Base-by-base conservation (phyloP, 495 filamentous ascomycete species). In the Podospora australis region DNA sequence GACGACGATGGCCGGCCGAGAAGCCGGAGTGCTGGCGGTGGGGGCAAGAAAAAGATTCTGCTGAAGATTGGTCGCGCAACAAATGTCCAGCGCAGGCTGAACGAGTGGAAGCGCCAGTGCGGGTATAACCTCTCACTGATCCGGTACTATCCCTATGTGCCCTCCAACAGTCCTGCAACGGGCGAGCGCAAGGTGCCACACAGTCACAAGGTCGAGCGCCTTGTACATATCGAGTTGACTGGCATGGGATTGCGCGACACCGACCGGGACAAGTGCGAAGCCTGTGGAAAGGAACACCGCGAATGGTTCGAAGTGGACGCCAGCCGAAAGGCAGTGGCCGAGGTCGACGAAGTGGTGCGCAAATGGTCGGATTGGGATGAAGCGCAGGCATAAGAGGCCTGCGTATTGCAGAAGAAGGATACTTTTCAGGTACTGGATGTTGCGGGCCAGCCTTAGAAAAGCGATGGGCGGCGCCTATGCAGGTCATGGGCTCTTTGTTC, bases 281-380 rank as follows among this genome's bases (percentile, higher is more conserved):
- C 78, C 6, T 99, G 92, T 62, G 90, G 90, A 9, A 88, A 82
- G 64, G 83, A 87, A 55, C 94, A 99, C 67, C 72, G 81, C 29
- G 92, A 99, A 65, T 99, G 92, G 92, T 97, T 99, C 65, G 90
- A 92, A 65, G 80, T 97, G 6, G 80, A 87, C 43, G 89, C 87
- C 2, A 79, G 68, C 14, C 78, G 82, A 56, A 72, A 83, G 9
- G 86, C 83, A 0, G 69, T 97, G 9, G 77, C 70, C 47, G 76
- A 66, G 20, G 84, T 97, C 4, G 90, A 99, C 73, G 88, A 87
- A 46, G 79, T 88, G 41, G 80, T 97, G 20, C 79, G 82, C 58
- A 70, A 89, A 50, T 97, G 94, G 92, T 82, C 90, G 38, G 75
- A 76, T 5, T 97, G 90, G 87, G 86, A 76, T 21, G 72, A 76